Evolutionary conservation across 257 asterid species (phyloP).

Genomic region (Scutellaria baicalensis): DNA sequence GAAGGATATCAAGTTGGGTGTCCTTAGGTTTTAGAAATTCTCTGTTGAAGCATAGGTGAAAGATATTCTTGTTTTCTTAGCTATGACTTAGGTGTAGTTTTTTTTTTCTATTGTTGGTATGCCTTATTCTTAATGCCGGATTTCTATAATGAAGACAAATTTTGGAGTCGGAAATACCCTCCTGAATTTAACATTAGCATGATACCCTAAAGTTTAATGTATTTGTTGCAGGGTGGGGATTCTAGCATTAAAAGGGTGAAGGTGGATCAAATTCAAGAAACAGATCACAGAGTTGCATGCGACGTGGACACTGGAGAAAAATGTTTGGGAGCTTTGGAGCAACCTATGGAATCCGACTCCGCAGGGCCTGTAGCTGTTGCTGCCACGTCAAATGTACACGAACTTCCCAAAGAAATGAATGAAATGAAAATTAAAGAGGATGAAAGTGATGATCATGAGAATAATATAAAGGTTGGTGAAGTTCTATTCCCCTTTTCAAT

Average conservation of each 20-base stretch:
- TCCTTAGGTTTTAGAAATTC: neutral
- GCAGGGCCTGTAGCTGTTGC: constrained; percentile 22
- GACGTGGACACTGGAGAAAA: constrained; percentile 33
- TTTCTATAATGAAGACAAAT: too few relatives aligned
- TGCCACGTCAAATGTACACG: constrained; percentile 33
- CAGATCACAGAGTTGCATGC: constrained; percentile 24
- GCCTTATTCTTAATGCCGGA: neutral
- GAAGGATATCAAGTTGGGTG: neutral
- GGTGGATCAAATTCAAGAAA: constrained; percentile 55
- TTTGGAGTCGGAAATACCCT: neutral
- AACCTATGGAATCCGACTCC: constrained; percentile 28
- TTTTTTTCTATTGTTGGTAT: neutral
- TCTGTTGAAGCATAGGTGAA: neutral
- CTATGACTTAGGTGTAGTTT: neutral
- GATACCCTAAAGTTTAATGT: neutral
- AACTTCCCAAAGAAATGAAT: constrained; percentile 54
- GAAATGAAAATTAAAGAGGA: constrained; percentile 56
- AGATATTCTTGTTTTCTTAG: neutral
- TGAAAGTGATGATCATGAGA: constrained; percentile 35
- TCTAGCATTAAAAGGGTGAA: constrained; percentile 56
- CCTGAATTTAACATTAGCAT: neutral
- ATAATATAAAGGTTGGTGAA: constrained; percentile 40
- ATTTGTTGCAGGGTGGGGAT: constrained; percentile 52
- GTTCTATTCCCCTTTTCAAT: neutral
- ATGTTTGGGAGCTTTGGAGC: constrained; percentile 21